These are phyloP conservation scores for Dactylis glomerata DNA, from an alignment of 176 grass and related monocot species.

Conservation along the genomic window DNA sequence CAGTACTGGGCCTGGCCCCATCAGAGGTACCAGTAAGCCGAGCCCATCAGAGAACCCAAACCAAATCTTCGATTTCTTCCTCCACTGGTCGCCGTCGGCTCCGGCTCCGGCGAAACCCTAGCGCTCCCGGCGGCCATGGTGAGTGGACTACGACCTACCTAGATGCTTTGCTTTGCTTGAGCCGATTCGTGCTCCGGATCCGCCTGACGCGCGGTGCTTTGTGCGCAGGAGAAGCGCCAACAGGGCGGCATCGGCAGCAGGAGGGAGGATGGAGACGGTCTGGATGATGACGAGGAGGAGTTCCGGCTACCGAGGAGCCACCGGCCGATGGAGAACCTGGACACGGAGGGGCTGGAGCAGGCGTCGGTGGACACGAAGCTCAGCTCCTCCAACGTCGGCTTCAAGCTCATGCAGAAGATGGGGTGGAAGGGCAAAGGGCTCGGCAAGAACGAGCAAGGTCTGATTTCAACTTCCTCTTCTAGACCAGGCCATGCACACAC, in stretches of 20 bases:
- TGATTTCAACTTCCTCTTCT: not conserved
- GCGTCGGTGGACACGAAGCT: conserved; percentile 84
- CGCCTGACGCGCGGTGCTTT: not conserved
- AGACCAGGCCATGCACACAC: not conserved
- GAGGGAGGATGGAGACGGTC: not conserved
- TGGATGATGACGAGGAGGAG: conserved; percentile 43
- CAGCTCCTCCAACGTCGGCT: conserved; percentile 75
- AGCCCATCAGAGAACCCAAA: not conserved
- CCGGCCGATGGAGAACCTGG: conserved; percentile 81
- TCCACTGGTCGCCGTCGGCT: not conserved
- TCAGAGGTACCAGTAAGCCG: not conserved
- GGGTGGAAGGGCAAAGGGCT: conserved; percentile 99
- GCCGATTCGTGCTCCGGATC: not conserved
- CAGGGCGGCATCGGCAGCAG: not conserved
- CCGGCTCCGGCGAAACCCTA: conserved; percentile 8
- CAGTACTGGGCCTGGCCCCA: accelerated
- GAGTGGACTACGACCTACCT: not conserved
- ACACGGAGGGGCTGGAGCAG: conserved; percentile 83
- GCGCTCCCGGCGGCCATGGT: not conserved
- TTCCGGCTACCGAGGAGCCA: conserved; percentile 80
- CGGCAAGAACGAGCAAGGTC: conserved; percentile 94
- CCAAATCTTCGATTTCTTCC: not conserved
- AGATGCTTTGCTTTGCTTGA: not conserved
- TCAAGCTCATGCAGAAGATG: conserved; percentile 92
- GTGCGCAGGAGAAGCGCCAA: not conserved